Conservation (phyloP, 352 stramenopile species). For the Globisporangium sylvaticum region DNA sequence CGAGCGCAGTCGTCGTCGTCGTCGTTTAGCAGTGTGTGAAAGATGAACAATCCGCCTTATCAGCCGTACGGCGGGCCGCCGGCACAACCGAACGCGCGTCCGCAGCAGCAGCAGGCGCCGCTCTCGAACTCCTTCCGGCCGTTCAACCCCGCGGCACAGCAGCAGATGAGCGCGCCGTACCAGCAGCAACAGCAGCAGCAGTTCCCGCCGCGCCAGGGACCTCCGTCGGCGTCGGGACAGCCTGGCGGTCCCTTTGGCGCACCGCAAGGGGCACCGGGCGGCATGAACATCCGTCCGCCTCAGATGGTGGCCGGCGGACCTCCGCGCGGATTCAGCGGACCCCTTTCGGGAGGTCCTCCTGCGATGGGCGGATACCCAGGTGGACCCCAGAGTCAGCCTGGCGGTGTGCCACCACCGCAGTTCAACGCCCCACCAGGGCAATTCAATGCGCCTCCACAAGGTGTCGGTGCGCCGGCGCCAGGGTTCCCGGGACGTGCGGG, state of each 20-base stretch:
- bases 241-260: conserved; percentile 29
- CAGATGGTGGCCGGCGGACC: conserved; percentile 14
- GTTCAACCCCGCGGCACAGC: conserved; percentile 48
- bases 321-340: conserved; percentile 16
- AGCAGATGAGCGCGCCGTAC: conserved; percentile 30
- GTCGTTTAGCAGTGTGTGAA: conserved; percentile 3
- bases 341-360: conserved; percentile 22
- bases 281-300: conserved; percentile 26
- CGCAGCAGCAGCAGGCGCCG: conserved; percentile 27
- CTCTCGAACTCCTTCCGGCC: conserved; percentile 42
- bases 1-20: not conserved
- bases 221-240: conserved; percentile 10
- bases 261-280: conserved; percentile 20
- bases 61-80: conserved; percentile 49
- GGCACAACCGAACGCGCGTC: conserved; percentile 21
- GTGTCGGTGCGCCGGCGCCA: conserved; percentile 5
- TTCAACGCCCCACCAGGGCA: conserved; percentile 15
- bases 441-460: conserved; percentile 13
- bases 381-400: conserved; percentile 20
- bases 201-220: conserved; percentile 22
- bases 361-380: conserved; percentile 14
- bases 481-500: conserved; percentile 15
- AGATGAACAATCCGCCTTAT: conserved; percentile 36
- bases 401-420: conserved; percentile 12
- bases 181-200: conserved; percentile 15